These are phyloP conservation scores for Actinidia chinensis DNA, from an alignment of 179 eudicot species.

Conservation along the genomic window DNA sequence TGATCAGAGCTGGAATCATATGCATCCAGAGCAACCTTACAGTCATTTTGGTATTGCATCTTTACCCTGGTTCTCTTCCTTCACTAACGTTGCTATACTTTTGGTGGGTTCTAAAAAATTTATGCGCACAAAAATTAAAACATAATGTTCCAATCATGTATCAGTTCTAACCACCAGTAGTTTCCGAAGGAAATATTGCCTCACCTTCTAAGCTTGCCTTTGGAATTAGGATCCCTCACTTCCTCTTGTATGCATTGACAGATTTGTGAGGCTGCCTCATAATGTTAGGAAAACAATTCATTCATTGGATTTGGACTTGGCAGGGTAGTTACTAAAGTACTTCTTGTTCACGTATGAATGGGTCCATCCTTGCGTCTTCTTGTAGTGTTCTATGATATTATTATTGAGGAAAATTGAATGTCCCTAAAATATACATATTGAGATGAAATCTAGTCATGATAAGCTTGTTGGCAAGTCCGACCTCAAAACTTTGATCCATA, in stretches of 20 bases:
- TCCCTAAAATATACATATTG: neutral
- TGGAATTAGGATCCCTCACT: constrained; percentile 9
- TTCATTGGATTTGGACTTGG: neutral
- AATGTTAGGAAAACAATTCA: neutral
- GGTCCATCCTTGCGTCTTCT: neutral
- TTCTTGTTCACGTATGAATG: neutral
- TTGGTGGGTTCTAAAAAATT: neutral
- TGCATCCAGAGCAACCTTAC: constrained; percentile 57
- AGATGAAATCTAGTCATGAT: neutral
- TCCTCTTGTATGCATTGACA: neutral
- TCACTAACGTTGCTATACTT: neutral
- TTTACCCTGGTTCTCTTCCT: neutral
- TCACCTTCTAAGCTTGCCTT: neutral
- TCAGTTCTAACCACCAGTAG: neutral
- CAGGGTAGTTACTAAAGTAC: neutral
- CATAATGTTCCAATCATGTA: neutral
- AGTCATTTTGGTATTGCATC: constrained; percentile 54
- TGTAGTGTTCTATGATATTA: neutral
- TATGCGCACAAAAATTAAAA: neutral
- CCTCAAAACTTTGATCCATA: neutral
- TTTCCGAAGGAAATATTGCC: constrained; percentile 1
- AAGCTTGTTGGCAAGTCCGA: neutral
- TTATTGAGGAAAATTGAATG: constrained; percentile 7
- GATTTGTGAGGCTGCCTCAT: constrained; percentile 1
- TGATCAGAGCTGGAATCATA: constrained; percentile 70